Evolutionary conservation across 1,284 basidiomycete species (phyloP).

Genomic region (Phellopilus nigrolimitatus): DNA sequence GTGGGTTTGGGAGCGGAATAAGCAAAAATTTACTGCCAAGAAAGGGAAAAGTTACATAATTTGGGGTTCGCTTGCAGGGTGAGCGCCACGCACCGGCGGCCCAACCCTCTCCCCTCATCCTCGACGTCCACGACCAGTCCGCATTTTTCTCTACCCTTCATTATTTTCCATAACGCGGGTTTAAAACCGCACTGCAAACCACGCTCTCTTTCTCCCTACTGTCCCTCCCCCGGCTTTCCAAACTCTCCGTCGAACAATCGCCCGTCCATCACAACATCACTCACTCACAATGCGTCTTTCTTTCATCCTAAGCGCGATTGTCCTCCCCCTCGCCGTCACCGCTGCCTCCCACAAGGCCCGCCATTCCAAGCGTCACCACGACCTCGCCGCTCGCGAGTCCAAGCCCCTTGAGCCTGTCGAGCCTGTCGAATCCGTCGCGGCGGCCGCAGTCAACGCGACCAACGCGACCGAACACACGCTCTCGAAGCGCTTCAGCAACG

Average conservation of each 20-base stretch:
- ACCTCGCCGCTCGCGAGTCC: slow-evolving; percentile 37
- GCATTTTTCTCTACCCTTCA: slow-evolving; percentile 9
- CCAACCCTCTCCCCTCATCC: background rate
- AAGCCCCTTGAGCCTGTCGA: background rate
- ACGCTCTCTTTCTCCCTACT: background rate
- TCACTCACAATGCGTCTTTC: slow-evolving; percentile 26
- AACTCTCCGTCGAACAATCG: slow-evolving; percentile 1
- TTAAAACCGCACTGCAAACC: background rate
- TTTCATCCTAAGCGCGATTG: slow-evolving; percentile 26
- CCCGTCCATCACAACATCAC: background rate
- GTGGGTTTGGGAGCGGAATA: background rate
- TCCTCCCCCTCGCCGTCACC: slow-evolving; percentile 33
- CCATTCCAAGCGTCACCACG: slow-evolving; percentile 36
- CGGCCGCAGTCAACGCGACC: slow-evolving; percentile 13
- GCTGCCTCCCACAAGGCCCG: slow-evolving; percentile 31
- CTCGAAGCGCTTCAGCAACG: slow-evolving; percentile 29
- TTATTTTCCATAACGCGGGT: background rate
- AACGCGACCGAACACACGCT: slow-evolving; percentile 34
- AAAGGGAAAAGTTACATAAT: background rate
- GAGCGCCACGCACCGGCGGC: background rate
- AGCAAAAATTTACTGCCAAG: background rate
- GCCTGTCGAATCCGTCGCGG: background rate
- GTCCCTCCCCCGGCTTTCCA: background rate
- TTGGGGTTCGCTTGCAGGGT: background rate
- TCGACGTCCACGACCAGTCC: slow-evolving; percentile 13